Evolutionary conservation across 2,329 filamentous ascomycete species (phyloP).

Genomic region (Neopestalotiopsis rosae): DNA sequence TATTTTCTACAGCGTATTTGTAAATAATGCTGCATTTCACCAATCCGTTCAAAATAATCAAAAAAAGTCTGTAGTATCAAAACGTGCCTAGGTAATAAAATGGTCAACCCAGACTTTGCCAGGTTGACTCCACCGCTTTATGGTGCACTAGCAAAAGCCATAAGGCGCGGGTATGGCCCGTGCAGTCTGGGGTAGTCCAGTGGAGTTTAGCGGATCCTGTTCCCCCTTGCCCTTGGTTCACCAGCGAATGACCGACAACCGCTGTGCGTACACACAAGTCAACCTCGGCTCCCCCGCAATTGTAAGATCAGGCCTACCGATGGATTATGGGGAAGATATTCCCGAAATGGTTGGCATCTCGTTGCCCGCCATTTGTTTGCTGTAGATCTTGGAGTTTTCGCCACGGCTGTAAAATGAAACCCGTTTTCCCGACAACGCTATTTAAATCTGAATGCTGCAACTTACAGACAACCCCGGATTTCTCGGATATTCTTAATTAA

Average conservation of each 20-base stretch:
- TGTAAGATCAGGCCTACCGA: not conserved
- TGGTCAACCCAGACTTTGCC: too few relatives aligned
- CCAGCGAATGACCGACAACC: conserved; percentile 1
- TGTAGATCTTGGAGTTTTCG: not conserved
- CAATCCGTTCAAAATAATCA: too few relatives aligned
- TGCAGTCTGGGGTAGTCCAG: not conserved
- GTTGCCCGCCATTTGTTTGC: not conserved
- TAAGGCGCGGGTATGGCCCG: not conserved
- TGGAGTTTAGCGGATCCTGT: not conserved
- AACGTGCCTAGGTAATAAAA: too few relatives aligned
- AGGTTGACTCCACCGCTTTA: too few relatives aligned
- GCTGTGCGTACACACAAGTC: not conserved
- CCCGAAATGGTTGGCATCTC: conserved; percentile 5
- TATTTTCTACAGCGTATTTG: too few relatives aligned
- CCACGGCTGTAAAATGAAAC: not conserved
- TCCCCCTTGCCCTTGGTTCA: not conserved
- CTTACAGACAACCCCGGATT: not conserved
- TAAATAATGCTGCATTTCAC: too few relatives aligned
- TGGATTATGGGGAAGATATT: conserved; percentile 9
- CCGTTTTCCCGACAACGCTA: not conserved
- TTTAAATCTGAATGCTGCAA: not conserved
- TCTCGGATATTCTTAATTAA: not conserved
- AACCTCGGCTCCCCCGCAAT: conserved; percentile 17
- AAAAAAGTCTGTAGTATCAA: too few relatives aligned
- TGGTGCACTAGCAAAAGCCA: too few relatives aligned